Evolutionary conservation across 2,329 filamentous ascomycete species (phyloP), one percentile per base, ranked within the genome.

Genomic region (Claviceps spartinae): DNA sequence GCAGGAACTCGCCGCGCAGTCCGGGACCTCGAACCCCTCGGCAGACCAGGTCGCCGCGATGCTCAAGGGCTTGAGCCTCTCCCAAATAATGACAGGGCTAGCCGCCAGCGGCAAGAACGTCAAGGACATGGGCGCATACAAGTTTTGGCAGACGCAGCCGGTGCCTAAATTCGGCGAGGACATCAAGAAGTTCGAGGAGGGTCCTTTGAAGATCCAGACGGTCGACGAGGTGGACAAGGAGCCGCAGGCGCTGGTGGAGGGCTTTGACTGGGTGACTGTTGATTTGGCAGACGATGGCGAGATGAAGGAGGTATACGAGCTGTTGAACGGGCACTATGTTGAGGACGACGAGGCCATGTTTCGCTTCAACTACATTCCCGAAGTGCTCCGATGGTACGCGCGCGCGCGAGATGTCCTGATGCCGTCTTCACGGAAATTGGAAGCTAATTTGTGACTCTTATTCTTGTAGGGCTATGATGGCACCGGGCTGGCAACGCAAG

Each of bases 91-190:
- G 77, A 86, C 85, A 1, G 84, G 85, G 0, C 68, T 87, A 61
- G 85, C 89, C 16, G 75, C 87, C 7, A 82, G 80, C 55, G 86
- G 86, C 52, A 94, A 93, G 76, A 95, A 95, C 63, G 83, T 82
- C 60, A 96, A 95, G 73, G 90, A 96, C 64, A 95, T 96, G 88
- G 89, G 85, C 6, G 87, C 84, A 54, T 96, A 97, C 77, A 96
- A 95, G 70, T 98, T 98, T 73, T 98, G 93, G 93, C 83, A 88
- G 67, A 98, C 93, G 47, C 93, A 98, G 68, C 93, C 93, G 1
- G 93, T 98, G 54, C 86, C 87, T 49, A 84, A 83, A 63, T 95
- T 97, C 63, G 83, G 78, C 61, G 73, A 83, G 65, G 68, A 74
- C 54, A 60, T 63, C 14, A 69, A 74, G 47, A 71, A 77, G 49